Base-by-base conservation (phyloP, 2,329 filamentous ascomycete genomes). In the Fusarium sp. region DNA sequence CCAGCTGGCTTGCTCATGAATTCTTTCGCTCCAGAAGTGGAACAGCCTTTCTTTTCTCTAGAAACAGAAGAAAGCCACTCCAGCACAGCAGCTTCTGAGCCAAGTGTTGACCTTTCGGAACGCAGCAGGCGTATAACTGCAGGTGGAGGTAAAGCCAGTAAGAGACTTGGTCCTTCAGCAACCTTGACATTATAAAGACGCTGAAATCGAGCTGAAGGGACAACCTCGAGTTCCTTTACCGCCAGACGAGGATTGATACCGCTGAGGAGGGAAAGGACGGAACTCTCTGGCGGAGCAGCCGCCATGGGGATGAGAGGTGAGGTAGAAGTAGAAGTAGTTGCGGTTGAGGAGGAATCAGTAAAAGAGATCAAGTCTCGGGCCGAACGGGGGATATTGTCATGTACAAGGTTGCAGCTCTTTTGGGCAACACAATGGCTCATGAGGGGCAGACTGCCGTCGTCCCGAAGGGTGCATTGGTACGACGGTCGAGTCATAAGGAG, bases 51-150 rank as follows among this genome's bases (percentile, higher is more conserved):
- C n/a, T 60, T 68, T 32, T 66, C 69, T 28, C 64, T 59, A 2
- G 65, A 43, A 28, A 63, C 53, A 55, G 75, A 68, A 40, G 78
- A 76, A 21, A 87, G 76, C 84, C 84, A 88, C 55, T 75, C 77
- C 40, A 87, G 71, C 4, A 85, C 69, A 11, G 78, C 74, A 12
- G 82, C 82, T 68, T 87, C 85, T 23, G 84, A 82, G 25, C 77
- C 73, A 50, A 84, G 76, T 43, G 82, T 79, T 37, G 75, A 79
- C 49, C 81, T 80, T 72, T 88, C 86, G 50, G 78, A 83, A 30
- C 85, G 81, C 32, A 88, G 77, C 28, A 86, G 76, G 56, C 81
- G 80, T 51, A 81, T 74, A 61, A 81, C 78, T n/a, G 79, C 69
- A 37, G 79, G 75, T 9, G 83, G 83, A n/a, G 83, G 76, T 6